Percentiles rank a stretch among this genome's conserved stretches.
Evolutionary conservation across 1,139 yeast genomes (phyloP).

Genomic region (Groenewaldozyma auringiensis): DNA sequence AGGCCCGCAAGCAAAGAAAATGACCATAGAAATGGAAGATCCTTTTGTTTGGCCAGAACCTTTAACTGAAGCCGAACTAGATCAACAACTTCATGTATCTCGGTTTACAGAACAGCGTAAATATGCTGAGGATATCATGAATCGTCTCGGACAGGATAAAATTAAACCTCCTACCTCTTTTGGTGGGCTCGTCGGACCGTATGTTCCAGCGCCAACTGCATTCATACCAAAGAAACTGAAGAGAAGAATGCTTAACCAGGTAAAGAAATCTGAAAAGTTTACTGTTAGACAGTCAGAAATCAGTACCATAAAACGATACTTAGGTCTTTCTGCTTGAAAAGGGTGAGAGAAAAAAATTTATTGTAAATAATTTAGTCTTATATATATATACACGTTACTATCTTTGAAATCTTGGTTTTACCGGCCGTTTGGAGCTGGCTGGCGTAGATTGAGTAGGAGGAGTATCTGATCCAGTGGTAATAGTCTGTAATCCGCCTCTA

Average conservation of each 20-base stretch:
- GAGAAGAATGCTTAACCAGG: constrained; percentile 19
- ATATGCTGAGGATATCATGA: constrained; percentile 35
- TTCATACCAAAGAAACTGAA: constrained; percentile 50
- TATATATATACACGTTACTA: constrained; percentile 3
- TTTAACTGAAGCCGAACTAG: constrained; percentile 33
- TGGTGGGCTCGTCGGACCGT: constrained; percentile 69
- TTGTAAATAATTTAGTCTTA: constrained; percentile 5
- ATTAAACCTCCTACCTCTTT: constrained; percentile 63
- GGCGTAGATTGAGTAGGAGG: background rate
- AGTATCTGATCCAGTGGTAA: constrained; percentile 9
- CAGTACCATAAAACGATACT: constrained; percentile 20
- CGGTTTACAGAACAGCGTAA: constrained; percentile 24
- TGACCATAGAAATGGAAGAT: constrained; percentile 90
- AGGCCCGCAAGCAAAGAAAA: constrained; percentile 76
- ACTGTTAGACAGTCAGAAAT: constrained; percentile 16
- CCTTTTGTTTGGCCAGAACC: constrained; percentile 92
- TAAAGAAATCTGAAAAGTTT: constrained; percentile 15
- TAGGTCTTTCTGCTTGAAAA: constrained; percentile 16
- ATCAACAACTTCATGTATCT: constrained; percentile 25
- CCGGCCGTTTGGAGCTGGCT: constrained; percentile 2
- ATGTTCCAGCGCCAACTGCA: constrained; percentile 57
- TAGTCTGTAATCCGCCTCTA: constrained; percentile 31
- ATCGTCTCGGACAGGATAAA: constrained; percentile 58
- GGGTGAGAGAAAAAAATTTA: background rate
- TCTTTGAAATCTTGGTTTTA: constrained; percentile 8